Evolutionary conservation across 345 rosid species (phyloP), one percentile per base, ranked within the genome.

Genomic region (Lumnitzera littorea): DNA sequence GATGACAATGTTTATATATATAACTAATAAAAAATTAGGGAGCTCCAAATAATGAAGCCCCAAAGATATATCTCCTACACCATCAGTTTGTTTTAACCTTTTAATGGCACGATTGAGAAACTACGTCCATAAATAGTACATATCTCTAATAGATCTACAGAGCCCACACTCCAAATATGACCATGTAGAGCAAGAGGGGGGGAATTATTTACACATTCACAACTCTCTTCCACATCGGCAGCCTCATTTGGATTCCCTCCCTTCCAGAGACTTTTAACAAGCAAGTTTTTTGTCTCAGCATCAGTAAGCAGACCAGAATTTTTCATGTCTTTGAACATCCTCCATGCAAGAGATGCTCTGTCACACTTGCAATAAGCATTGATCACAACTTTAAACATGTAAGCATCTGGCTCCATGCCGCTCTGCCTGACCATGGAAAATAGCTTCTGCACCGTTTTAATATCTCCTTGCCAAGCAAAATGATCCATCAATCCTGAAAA

Each of bases 221-320:
- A 76, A 25, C 73, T 81, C 70, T 85, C 96, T 81, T 85, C 87
- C 47, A 94, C 86, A 55, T 57, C 59, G 29, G 91, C 96, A 36
- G 95, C 95, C 71, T 94, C 97, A 76, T 72, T 94, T 51, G 95
- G 72, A 77, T 77, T 84, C 74, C 91, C 97, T 84, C 89, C 96
- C 69, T 79, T 83, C 97, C 97, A 89, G 50, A 86, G 91, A 78
- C 91, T 84, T 74, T 74, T 89, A 43, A 82, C 88, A 61, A 94
- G 91, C 76, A 94, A 65, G 60, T 85, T 85, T 76, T 84, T 89
- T 2, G 91, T 84, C 56, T 74, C 80, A 64, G 56, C 75, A 62
- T 87, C 97, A 14, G 81, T 91, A 76, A 77, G 70, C 70, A 81
- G 49, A 66, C 79, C 80, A 24, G 70, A 73, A 62, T 71, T 83